phyloP scores from a whole-genome alignment of 805 yeast genomes.

The Brettanomyces sp. region DNA sequence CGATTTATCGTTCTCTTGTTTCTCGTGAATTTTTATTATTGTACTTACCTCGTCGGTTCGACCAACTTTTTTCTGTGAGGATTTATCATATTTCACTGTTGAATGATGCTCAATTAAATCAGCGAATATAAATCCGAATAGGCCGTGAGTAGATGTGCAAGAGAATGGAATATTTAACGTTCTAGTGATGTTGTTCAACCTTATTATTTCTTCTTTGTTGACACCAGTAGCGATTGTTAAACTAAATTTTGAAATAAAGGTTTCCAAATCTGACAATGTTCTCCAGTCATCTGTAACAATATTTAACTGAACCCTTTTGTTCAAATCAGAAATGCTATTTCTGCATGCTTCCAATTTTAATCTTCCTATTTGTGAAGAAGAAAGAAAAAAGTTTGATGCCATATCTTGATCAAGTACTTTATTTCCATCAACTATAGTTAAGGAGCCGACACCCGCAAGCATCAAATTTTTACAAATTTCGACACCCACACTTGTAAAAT shows the following conservation, averaged over 20 bases:
- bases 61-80: constrained; percentile 45
- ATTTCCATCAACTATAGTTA: constrained; percentile 59
- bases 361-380: constrained; percentile 45
- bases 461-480: constrained; percentile 80
- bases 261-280: constrained; percentile 16
- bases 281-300: constrained; percentile 7
- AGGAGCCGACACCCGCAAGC: constrained; percentile 76
- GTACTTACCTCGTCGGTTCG: constrained; percentile 31
- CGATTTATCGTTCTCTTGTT: constrained; percentile 24
- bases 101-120: constrained; percentile 66
- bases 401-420: constrained; percentile 51
- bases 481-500: constrained; percentile 68
- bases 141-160: constrained; percentile 61
- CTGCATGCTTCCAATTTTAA: constrained; percentile 45
- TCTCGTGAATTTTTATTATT: constrained; percentile 28
- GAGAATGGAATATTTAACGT: constrained; percentile 53
- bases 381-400: constrained; percentile 66
- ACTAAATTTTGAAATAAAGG: constrained; percentile 48
- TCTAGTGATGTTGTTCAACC: constrained; percentile 51
- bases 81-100: constrained; percentile 40
- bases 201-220: constrained; percentile 28
- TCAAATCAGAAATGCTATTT: constrained; percentile 57
- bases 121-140: constrained; percentile 72
- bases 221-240: constrained; percentile 72
- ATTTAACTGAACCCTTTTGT: constrained; percentile 61